phyloP scores from a whole-genome alignment of 2,329 filamentous ascomycete species.

The Beauveria sp. region DNA sequence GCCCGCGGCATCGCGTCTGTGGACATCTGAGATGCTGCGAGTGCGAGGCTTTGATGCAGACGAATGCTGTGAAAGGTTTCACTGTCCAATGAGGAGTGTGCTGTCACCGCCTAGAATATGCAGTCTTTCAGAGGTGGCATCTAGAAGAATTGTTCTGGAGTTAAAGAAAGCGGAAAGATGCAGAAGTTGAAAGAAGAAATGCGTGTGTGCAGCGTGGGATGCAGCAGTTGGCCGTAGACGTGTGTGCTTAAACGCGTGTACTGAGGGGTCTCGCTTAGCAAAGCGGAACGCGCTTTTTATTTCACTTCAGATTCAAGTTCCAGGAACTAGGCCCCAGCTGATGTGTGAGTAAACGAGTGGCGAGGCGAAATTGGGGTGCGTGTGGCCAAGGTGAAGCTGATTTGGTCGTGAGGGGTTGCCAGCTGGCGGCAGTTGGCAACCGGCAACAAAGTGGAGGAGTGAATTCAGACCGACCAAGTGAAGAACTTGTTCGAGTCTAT shows the following conservation, averaged over 20 bases:
- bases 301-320: constrained; percentile 3
- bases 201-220: background rate
- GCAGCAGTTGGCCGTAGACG: background rate
- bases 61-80: background rate
- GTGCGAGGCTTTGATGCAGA: background rate
- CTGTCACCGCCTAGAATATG: background rate
- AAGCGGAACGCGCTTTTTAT: background rate
- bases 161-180: background rate
- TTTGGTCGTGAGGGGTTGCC: constrained; percentile 8
- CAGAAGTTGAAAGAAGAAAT: background rate
- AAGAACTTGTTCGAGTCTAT: background rate
- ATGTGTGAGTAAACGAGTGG: background rate
- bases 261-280: background rate
- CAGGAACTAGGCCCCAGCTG: background rate
- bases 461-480: background rate
- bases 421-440: constrained; percentile 8
- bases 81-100: background rate
- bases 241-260: background rate
- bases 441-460: constrained; percentile 1
- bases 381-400: constrained; percentile 6
- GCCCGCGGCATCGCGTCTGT: background rate
- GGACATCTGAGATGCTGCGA: background rate
- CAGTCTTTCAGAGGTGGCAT: background rate
- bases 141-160: background rate
- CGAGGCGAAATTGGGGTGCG: background rate